Evolutionary conservation across 768 basidiomycete species (phyloP).

Genomic region (Phlebiopsis gigantea): DNA sequence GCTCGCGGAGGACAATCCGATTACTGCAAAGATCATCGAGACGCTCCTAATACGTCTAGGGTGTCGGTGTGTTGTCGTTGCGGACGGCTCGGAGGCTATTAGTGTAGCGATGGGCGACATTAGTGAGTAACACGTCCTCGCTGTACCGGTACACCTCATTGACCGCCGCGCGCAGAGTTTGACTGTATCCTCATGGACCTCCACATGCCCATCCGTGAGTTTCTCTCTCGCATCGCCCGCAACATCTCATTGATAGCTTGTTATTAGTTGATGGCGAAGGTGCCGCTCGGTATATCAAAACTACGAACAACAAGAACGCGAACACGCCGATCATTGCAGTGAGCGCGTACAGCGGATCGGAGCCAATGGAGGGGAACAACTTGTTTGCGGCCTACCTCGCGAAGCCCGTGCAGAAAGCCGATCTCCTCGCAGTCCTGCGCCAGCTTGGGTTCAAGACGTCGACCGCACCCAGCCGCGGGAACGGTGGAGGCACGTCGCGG

Average conservation of each 20-base stretch:
- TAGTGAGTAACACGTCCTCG: conserved; percentile 51
- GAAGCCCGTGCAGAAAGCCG: conserved; percentile 87
- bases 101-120: conserved; percentile 97
- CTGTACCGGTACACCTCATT: conserved; percentile 15
- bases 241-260: too few species aligned
- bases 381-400: conserved; percentile 78
- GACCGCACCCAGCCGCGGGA: conserved; percentile 41
- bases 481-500: conserved; percentile 9
- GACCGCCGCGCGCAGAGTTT: conserved; percentile 56
- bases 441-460: conserved; percentile 90
- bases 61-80: conserved; percentile 91
- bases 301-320: conserved; percentile 92
- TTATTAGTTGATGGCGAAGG: conserved; percentile 95
- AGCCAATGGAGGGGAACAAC: conserved; percentile 56
- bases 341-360: conserved; percentile 76
- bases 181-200: conserved; percentile 95
- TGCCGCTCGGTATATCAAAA: conserved; percentile 95
- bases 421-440: conserved; percentile 73
- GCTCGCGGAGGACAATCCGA: conserved; percentile 96
- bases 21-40: conserved; percentile 96
- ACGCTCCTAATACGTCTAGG: conserved; percentile 91
- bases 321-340: conserved; percentile 90
- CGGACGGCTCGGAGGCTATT: conserved; percentile 95
- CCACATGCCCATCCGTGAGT: conserved; percentile 88
- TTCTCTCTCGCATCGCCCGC: background rate